Evolutionary conservation across 2,329 filamentous ascomycete genomes (phyloP).

Genomic region (Colletotrichum cereale): DNA sequence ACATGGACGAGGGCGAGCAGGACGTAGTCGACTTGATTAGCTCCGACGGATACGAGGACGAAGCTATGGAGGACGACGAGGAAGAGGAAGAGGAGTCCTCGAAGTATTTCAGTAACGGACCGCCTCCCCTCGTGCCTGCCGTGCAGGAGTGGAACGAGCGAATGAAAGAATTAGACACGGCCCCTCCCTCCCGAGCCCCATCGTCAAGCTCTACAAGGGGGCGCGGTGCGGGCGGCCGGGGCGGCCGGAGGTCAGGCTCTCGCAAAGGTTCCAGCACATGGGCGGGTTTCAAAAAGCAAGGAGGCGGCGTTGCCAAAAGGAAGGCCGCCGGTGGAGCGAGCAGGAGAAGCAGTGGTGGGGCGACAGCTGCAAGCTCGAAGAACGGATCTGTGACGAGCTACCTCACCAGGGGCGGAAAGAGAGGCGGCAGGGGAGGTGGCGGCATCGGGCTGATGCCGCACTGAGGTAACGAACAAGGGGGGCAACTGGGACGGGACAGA

Average conservation of each 20-base stretch:
- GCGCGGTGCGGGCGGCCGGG: slow-evolving; percentile 43
- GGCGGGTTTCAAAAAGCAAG: slow-evolving; percentile 29
- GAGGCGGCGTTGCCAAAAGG: slow-evolving; percentile 40
- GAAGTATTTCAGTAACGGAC: slow-evolving; percentile 58
- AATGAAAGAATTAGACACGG: slow-evolving; percentile 48
- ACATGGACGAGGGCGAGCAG: slow-evolving; percentile 43
- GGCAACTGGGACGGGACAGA: not conserved
- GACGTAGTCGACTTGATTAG: slow-evolving; percentile 70
- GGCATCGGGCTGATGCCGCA: slow-evolving; percentile 56
- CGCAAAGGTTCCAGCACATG: slow-evolving; percentile 34
- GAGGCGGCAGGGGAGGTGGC: slow-evolving; percentile 34
- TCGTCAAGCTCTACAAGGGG: slow-evolving; percentile 27
- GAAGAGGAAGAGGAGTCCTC: slow-evolving; percentile 58
- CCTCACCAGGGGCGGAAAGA: slow-evolving; percentile 47
- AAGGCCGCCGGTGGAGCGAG: slow-evolving; percentile 38
- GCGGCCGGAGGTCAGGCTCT: slow-evolving; percentile 42
- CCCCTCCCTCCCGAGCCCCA: slow-evolving; percentile 40
- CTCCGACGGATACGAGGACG: slow-evolving; percentile 53
- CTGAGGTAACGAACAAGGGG: slow-evolving; percentile 41
- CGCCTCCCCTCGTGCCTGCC: slow-evolving; percentile 40
- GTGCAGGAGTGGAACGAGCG: slow-evolving; percentile 45
- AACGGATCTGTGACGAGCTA: slow-evolving; percentile 28
- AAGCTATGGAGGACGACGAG: slow-evolving; percentile 52
- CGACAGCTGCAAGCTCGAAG: slow-evolving; percentile 25
- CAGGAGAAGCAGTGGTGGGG: slow-evolving; percentile 31